Evolutionary conservation across 495 filamentous ascomycete species (phyloP).

Genomic region (Neurospora terricola): DNA sequence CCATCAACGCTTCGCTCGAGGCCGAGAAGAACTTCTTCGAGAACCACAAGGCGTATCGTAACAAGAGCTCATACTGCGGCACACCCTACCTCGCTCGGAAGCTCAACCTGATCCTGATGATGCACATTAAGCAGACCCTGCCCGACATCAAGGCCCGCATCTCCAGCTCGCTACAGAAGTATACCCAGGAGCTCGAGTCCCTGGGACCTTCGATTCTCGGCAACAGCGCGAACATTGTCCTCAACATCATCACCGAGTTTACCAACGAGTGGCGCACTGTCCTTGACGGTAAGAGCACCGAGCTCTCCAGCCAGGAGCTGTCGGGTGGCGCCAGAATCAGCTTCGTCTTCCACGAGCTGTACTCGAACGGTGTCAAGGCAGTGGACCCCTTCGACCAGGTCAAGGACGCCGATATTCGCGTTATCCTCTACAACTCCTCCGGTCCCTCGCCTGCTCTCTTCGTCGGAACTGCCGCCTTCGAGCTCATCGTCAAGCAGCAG

Average conservation of each 20-base stretch:
- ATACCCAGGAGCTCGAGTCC: slow-evolving; percentile 65
- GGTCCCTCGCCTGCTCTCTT: slow-evolving; percentile 95
- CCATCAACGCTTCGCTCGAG: slow-evolving; percentile 87
- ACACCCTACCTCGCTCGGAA: slow-evolving; percentile 95
- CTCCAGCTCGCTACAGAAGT: slow-evolving; percentile 84
- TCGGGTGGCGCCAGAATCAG: slow-evolving; percentile 97
- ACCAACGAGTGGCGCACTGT: slow-evolving; percentile 94
- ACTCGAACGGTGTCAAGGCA: slow-evolving; percentile 95
- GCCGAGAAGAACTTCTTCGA: slow-evolving; percentile 97
- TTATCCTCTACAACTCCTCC: slow-evolving; percentile 95
- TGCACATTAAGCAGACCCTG: slow-evolving; percentile 99
- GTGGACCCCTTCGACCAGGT: slow-evolving; percentile 96
- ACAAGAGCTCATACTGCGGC: slow-evolving; percentile 97
- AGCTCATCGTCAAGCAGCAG: slow-evolving; percentile 97
- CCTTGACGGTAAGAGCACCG: slow-evolving; percentile 90
- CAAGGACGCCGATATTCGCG: slow-evolving; percentile 96
- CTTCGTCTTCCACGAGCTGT: slow-evolving; percentile 98
- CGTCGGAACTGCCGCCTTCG: slow-evolving; percentile 94
- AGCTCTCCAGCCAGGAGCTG: slow-evolving; percentile 86
- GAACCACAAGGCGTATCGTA: slow-evolving; percentile 95
- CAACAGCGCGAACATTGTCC: slow-evolving; percentile 88
- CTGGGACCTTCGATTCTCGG: slow-evolving; percentile 94
- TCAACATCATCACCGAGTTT: slow-evolving; percentile 99
- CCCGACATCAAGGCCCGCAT: slow-evolving; percentile 98
- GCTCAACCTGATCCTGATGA: slow-evolving; percentile 98